Conservation (phyloP, 768 basidiomycete genomes). For the Naganishia randhawae region DNA sequence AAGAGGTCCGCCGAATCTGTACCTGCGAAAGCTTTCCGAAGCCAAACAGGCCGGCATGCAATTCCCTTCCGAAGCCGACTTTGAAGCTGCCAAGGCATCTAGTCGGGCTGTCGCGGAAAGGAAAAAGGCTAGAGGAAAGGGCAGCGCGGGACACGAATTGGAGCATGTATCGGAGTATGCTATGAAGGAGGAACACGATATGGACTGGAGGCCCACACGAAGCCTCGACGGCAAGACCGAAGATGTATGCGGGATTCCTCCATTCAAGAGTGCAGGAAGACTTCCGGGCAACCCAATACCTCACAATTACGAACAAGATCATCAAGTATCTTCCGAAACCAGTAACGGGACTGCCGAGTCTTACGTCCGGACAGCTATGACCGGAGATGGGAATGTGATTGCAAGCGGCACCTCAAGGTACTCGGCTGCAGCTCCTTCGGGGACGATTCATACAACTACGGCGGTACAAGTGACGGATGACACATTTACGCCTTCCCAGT, state of each 20-base stretch:
- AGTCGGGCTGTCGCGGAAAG: constrained; percentile 3
- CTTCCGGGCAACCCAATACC: neutral
- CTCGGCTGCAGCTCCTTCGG: no score
- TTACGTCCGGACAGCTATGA: neutral
- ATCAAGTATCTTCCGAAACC: neutral
- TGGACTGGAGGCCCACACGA: no score
- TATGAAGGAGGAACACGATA: neutral
- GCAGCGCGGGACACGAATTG: constrained; percentile 7
- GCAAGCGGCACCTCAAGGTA: neutral
- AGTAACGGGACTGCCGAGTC: neutral
- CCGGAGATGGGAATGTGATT: neutral
- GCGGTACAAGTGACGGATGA: neutral
- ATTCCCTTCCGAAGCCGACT: constrained; percentile 13
- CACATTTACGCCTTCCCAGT: constrained; percentile 13
- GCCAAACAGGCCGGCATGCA: constrained; percentile 5
- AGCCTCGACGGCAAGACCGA: no score
- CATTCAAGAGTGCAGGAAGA: neutral
- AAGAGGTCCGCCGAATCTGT: constrained; percentile 88
- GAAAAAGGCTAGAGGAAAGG: constrained; percentile 17
- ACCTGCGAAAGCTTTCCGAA: constrained; percentile 29
- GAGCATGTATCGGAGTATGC: neutral
- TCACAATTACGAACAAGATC: neutral
- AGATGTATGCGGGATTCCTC: neutral
- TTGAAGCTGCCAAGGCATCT: constrained; percentile 20
- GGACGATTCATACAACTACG: neutral